These are phyloP conservation scores for Middelhovenomyces tepae DNA, from an alignment of 805 yeast species.

Conservation along the genomic window DNA sequence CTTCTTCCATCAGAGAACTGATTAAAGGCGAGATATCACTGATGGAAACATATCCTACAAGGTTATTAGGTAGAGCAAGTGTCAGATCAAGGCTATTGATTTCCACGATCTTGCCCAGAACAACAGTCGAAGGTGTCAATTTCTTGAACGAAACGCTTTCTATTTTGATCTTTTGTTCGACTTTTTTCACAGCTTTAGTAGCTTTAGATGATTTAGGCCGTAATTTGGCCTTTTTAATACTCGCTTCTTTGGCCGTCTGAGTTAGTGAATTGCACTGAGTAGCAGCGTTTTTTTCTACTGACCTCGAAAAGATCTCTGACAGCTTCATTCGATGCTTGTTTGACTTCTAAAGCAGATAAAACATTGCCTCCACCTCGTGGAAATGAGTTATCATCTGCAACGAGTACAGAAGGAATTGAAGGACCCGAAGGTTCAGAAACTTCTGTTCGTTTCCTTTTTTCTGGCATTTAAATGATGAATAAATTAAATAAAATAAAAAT, in stretches of 20 bases:
- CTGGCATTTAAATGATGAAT: background rate
- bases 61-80: constrained; percentile 68
- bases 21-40: constrained; percentile 62
- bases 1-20: constrained; percentile 46
- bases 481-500: background rate
- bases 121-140: constrained; percentile 59
- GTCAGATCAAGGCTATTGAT: constrained; percentile 57
- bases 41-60: constrained; percentile 70
- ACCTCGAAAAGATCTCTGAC: constrained; percentile 61
- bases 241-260: background rate
- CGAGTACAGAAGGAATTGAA: constrained; percentile 11
- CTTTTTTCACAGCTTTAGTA: constrained; percentile 23
- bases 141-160: constrained; percentile 57
- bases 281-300: constrained; percentile 10
- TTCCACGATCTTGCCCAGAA: constrained; percentile 66
- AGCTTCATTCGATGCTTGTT: constrained; percentile 89
- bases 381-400: constrained; percentile 47
- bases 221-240: background rate
- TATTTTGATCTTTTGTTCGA: constrained; percentile 34
- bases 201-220: constrained; percentile 14
- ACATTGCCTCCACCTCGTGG: constrained; percentile 88
- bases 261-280: constrained; percentile 16
- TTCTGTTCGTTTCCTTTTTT: constrained; percentile 1
- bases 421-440: no score
- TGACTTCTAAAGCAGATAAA: constrained; percentile 81